A percentile compares a stretch with the other conserved stretches of the same genome.
phyloP scores from a whole-genome alignment of 129 eudicot species.

The Gnaphalium uliginosum region DNA sequence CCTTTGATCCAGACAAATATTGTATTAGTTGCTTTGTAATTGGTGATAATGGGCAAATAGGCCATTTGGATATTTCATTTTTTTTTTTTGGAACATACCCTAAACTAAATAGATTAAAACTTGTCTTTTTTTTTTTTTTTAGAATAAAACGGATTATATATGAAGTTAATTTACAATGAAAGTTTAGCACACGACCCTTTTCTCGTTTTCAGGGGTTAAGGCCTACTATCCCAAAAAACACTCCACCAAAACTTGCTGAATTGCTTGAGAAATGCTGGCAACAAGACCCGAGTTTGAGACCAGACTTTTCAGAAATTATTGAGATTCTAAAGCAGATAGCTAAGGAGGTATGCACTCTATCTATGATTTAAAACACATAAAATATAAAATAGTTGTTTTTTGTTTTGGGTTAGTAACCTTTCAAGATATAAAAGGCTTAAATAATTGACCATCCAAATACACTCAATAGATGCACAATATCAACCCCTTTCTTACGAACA shows the following conservation, averaged over 20 bases:
- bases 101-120: background rate
- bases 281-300: slow-evolving; percentile 86
- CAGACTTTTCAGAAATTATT: slow-evolving; percentile 78
- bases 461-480: background rate
- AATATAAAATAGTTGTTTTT: background rate
- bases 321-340: slow-evolving; percentile 59
- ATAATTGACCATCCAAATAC: slow-evolving; percentile 2
- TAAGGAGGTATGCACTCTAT: slow-evolving; percentile 62
- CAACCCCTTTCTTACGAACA: background rate
- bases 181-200: background rate
- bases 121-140: background rate
- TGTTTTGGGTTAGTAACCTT: background rate
- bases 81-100: background rate
- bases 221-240: slow-evolving; percentile 87
- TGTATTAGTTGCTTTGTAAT: background rate
- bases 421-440: background rate
- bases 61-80: background rate
- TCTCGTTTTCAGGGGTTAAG: slow-evolving; percentile 66
- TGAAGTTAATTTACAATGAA: background rate
- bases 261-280: slow-evolving; percentile 98
- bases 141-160: background rate
- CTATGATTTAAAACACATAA: background rate
- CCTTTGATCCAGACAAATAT: background rate
- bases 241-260: slow-evolving; percentile 72
- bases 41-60: background rate